Base-by-base conservation (phyloP, 768 basidiomycete species). In the Phlegmacium glaucopus region DNA sequence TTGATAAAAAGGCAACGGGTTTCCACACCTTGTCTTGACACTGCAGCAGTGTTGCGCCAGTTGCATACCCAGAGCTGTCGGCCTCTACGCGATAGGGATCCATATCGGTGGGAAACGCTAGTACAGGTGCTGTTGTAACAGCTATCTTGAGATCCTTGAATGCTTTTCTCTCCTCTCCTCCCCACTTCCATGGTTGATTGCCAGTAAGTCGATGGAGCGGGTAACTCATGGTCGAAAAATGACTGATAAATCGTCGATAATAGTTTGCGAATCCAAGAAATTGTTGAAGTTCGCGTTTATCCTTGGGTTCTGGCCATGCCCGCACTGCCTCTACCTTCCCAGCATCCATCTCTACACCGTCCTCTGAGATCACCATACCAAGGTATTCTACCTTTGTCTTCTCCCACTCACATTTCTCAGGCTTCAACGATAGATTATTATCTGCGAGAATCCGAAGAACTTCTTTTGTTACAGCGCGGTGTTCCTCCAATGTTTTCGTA, bases 261-360 rank as follows among this genome's bases (percentile, higher is more conserved):
- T 67, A 74, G 28, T 72, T 72, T 0, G 49, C 26, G 28, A 78
- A 76, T 0, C 75, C 69, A 0, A 76, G 49, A 47, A 78, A 79
- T 9, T 58, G 55, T 43, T 69, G 71, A 0, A 75, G 22, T 1
- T 77, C 63, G 2, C 54, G 55, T 28, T 35, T 9, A 44, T 42
- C 35, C 53, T 57, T 45, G 48, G 59, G 27, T 52, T 54, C 38
- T 29, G 69, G 70, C 72, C 70, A 74, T 0, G 61, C 42, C 0
- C 13, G 38, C 12, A 75, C 47, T 0, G 61, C 27, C 58, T 50
- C 49, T 2, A 72, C 50, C 39, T 74, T 74, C 0, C 13, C 35
- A 0, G 62, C 56, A 44, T 72, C 64, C 65, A 73, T 72, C 10
- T 49, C 50, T 0, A 59, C 34, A 7, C 35, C 16, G 8, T 36